Evolutionary conservation across 225 moss, liverwort and hornwort species (phyloP), one percentile per base, ranked within the genome.

Genomic region (Marchantia polymorpha): DNA sequence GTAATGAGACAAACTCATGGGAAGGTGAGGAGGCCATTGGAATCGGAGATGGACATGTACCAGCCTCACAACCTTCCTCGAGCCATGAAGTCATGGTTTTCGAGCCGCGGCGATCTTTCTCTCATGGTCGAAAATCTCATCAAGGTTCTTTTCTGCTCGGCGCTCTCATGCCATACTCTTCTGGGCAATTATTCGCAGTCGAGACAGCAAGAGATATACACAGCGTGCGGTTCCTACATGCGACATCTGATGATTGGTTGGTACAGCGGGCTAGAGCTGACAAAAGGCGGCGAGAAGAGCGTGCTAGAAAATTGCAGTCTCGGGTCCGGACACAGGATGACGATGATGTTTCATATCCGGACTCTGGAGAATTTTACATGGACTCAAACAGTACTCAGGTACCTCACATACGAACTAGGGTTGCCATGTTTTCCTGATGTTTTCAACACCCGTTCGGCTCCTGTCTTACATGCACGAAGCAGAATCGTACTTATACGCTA

Each of bases 361-460:
- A 83, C 55, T 76, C 88, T 68, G 82, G 79, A 25, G 82, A 75
- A 23, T 83, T 83, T 25, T 46, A 74, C 73, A 74, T 90, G 51
- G 51, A 81, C 75, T 84, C 84, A 64, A 82, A 67, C 53, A 88
- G 78, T 73, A 74, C 86, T 65, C 86, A 86, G 81, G 92, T 90
- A 84, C 79, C 81, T 80, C 52, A 77, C 64, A n/a, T 46, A 19
- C 7, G 19, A 71, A 7, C 10, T 51, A 10, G 12, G 3, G 49
- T 50, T 20, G 49, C 4, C 11, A 10, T 22, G n/a, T 12, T 71
- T 71, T n/a, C 51, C 49, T 50, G 22, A 23, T 2, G 39, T 39
- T 39, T 2, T 39, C 14, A 14, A 58, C 16, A 16, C n/a, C 17
- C 4, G 71, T 50, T 7, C 50, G 22, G 30, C 7, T 19, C 1